Base-by-base conservation (phyloP, 179 eudicot species). In the Nepenthes alata region DNA sequence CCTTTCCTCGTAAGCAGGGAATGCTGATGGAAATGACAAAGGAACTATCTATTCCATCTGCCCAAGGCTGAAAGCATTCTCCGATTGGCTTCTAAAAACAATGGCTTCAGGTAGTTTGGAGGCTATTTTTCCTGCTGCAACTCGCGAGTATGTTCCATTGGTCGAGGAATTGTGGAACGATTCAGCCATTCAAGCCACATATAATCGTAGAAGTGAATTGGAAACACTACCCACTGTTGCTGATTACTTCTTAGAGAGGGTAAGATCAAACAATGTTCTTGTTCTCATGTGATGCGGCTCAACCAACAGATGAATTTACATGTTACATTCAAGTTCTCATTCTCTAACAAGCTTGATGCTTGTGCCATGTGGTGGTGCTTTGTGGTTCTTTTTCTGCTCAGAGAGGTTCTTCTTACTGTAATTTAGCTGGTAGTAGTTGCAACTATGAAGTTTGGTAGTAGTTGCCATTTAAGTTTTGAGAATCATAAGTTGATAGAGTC, bases 101-200 rank as follows among this genome's bases (percentile, higher is more conserved):
- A 87, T 90, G 96, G 89, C 79, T 12, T 80, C 86, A 7, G 99
- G 99, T 58, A 80, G 77, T 68, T 66, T 87, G 73, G 97, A 90
- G 72, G 81, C 74, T 39, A 72, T 90, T 61, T 94, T 94, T 70
- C 96, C 97, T 4, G 97, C 99, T 67, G 95, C 97, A 59, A 83
- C 91, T 62, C 91, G 99, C 52, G 99, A 94, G 74, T 94, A 94
- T 75, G 97, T 91, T 35, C 99, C 99, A 12, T 54, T 94, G 67
- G 83, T 90, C 57, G 88, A 85, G 67, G 99, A 94, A 63, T 67
- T 94, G 66, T 90, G 95, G 89, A 82, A 80, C 57, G 67, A 77
- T 74, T 38, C 83, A 45, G 99, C 99, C 50, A 76, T 90, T 69
- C 83, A 82, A 72, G 91, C 91, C 49, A 90, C 99, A 5, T 94